Percentiles rank a stretch among this genome's conserved stretches.
These are phyloP conservation scores for Orobanche coerulescens DNA, from an alignment of 257 asterid genomes.

Conservation along the genomic window DNA sequence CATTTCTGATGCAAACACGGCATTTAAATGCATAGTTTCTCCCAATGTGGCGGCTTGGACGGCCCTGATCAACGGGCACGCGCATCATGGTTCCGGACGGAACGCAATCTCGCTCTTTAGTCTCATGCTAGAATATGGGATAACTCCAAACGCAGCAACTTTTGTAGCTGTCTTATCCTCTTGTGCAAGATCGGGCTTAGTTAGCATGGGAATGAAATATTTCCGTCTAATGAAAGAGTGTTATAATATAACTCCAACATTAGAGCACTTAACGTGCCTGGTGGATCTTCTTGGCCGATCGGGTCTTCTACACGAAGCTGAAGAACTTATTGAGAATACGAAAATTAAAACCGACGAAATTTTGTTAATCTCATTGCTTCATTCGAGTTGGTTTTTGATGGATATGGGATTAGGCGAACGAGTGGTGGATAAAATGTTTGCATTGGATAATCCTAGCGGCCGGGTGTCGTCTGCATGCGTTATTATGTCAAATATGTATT, in stretches of 20 bases:
- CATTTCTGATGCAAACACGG: constrained; percentile 46
- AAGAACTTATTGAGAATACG: constrained; percentile 48
- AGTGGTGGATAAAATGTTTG: constrained; percentile 43
- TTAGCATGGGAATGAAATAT: constrained; percentile 38
- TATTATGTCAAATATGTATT: constrained; percentile 73
- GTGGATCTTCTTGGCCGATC: constrained; percentile 75
- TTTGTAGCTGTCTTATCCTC: constrained; percentile 62
- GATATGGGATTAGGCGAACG: constrained; percentile 44
- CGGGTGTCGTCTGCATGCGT: constrained; percentile 33
- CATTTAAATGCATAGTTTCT: constrained; percentile 41
- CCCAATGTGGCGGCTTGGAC: constrained; percentile 80
- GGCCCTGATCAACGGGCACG: constrained; percentile 57
- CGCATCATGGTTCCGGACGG: constrained; percentile 49
- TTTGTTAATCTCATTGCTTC: constrained; percentile 48
- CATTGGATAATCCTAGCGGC: constrained; percentile 24
- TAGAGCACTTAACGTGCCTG: constrained; percentile 66
- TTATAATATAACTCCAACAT: constrained; percentile 42
- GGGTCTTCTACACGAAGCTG: constrained; percentile 63
- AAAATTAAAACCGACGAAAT: constrained; percentile 46
- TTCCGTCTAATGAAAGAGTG: constrained; percentile 45
- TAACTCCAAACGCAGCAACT: constrained; percentile 67
- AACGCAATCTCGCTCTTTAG: constrained; percentile 43
- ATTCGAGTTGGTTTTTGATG: constrained; percentile 65
- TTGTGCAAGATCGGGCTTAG: constrained; percentile 51
- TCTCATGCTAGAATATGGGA: constrained; percentile 44